phyloP scores from a whole-genome alignment of 176 grass and related monocot species.

The Aechmea fasciata region DNA sequence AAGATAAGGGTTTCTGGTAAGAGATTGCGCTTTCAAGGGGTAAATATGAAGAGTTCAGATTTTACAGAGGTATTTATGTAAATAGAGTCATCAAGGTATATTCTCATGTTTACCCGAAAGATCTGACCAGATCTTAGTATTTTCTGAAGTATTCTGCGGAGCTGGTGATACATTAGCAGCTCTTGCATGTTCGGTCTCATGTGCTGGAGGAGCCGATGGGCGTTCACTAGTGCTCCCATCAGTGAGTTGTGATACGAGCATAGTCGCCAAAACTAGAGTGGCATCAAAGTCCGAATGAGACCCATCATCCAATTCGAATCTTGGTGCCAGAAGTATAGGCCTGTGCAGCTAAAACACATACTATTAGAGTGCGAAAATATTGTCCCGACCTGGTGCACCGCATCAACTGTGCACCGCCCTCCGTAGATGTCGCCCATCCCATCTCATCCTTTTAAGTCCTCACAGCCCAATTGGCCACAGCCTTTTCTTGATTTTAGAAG shows the following conservation, averaged over 20 bases:
- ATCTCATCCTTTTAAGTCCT: too few species aligned
- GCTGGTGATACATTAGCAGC: constrained; percentile 32
- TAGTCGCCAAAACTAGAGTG: constrained; percentile 72
- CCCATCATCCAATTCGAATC: constrained; percentile 67
- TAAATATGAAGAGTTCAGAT: neutral
- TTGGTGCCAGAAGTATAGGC: constrained; percentile 63
- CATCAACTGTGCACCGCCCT: too few species aligned
- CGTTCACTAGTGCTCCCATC: constrained; percentile 32
- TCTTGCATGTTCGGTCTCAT: constrained; percentile 32
- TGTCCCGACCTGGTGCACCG: too few species aligned
- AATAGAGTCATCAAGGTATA: neutral
- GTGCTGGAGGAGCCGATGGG: constrained; percentile 28
- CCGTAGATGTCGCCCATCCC: too few species aligned
- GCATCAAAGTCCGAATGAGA: constrained; percentile 70
- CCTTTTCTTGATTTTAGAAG: too few species aligned
- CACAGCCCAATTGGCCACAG: too few species aligned
- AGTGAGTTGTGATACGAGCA: constrained; percentile 66
- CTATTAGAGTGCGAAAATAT: neutral
- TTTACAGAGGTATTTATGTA: neutral
- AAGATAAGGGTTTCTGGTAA: too few species aligned
- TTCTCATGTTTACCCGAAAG: constrained; percentile 54
- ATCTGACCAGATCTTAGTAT: constrained; percentile 94
- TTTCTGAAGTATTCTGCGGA: constrained; percentile 54
- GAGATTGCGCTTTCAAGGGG: too few species aligned
- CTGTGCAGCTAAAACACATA: constrained; percentile 29